Evolutionary conservation across 495 filamentous ascomycete species (phyloP), one percentile per base, ranked within the genome.

Genomic region (Penicillium chermesinum): DNA sequence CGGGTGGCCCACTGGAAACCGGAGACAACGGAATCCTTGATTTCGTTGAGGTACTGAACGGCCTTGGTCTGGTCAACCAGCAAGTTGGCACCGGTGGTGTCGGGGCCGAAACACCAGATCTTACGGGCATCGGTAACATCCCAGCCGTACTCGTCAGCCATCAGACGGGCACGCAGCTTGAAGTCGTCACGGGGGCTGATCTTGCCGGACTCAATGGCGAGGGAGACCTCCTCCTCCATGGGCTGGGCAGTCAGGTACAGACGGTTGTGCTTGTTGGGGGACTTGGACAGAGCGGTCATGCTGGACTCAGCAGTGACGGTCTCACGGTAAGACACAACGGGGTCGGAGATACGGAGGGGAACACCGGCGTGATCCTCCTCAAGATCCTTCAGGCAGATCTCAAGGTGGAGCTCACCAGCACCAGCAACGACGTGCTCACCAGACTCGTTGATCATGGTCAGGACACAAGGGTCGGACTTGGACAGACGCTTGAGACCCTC

Each of bases 221-320:
- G 83, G 51, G 87, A 78, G 43, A 97, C 85, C 52, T 96, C 93
- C 78, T 99, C 93, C 8, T 78, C 82, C 35, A 99, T 75, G 49
- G 93, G 94, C 72, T 88, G 69, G 50, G 93, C 93, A 64, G 79
- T 83, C 68, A 99, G 79, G 79, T 97, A 99, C 14, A 99, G 81
- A 85, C 93, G 89, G 78, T 99, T 99, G 86, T 99, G 93, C 88
- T 99, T 99, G 83, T 99, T 99, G 73, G 93, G 93, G 9, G 93
- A 99, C 81, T 99, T 99, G 64, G 93, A 99, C 51, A 99, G 79
- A 48, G 93, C 93, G 65, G 90, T 96, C 55, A 97, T 97, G 78
- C 83, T 87, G 42, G 91, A 96, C 52, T 73, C 75, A 52, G 41
- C 81, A 54, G 72, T 70, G 59, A 99, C 93, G 48, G 91, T 93